Evolutionary conservation across 1,139 yeast species (phyloP), one percentile per base, ranked within the genome.

Genomic region (Taiozyma sp.): DNA sequence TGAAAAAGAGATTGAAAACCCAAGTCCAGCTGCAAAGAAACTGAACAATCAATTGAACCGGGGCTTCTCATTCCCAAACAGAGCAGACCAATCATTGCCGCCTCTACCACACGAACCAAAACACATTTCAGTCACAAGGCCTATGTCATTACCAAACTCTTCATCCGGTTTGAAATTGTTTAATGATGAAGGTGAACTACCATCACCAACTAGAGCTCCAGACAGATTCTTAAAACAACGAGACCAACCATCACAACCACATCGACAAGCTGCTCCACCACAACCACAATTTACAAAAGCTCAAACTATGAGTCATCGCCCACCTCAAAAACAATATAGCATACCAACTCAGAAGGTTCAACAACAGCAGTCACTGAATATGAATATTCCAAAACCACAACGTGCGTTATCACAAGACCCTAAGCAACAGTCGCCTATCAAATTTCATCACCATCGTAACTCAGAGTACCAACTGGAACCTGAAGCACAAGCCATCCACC

Each of bases 1-100:
- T 39, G 64, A 62, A 41, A 28, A 42, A 9, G 63, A 55, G 34
- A 58, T 62, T 26, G 26, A 47, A 10, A 55, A 60, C 32, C 65
- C 65, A 50, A 61, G 64, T 43, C 51, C 52, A 3, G 60, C 58
- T 7, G 64, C 64, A 2, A 54, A 50, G 47, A 46, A 43, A 37
- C 57, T 47, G 42, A 54, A 61, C 41, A 61, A 61, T 39, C 44
- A 49, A 19, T 48, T 62, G 24, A 59, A 62, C 47, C 52, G 49
- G 44, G 47, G 45, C 8, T 62, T 61, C 48, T 53, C 62, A 6
- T 61, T 60, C 49, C 64, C 65, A 21, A 50, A 43, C 14, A 30
- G 13, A 24, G 35, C 6, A 3, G 41, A 37, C 6, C 19, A 37
- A 13, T 37, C 41, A 5, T 37, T 37, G 10, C 45, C 44, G 8